phyloP scores from a whole-genome alignment of 257 asterid species.

The Solanum sparsipilum region DNA sequence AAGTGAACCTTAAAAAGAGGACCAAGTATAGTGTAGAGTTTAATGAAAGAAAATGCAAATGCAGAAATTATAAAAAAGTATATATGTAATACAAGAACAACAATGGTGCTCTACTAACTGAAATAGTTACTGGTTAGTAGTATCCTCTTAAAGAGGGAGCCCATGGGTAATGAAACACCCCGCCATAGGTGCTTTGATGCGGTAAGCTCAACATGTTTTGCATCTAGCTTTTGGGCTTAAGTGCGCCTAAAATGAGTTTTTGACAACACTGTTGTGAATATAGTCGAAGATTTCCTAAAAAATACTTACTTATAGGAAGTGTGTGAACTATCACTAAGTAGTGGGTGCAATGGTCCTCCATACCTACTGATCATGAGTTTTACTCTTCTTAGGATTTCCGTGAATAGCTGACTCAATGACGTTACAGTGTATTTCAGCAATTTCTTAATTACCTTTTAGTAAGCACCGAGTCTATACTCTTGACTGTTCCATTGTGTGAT shows the following conservation, averaged over 20 bases:
- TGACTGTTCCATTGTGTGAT: neutral
- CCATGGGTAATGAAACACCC: neutral
- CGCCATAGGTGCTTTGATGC: neutral
- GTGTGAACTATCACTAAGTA: neutral
- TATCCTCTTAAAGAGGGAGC: neutral
- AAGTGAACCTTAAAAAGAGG: neutral
- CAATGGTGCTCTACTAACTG: neutral
- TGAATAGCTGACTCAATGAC: neutral
- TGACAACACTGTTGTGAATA: neutral
- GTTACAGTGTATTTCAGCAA: neutral
- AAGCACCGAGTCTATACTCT: neutral
- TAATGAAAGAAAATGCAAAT: neutral
- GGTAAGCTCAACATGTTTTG: neutral
- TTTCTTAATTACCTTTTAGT: neutral
- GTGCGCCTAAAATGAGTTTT: neutral
- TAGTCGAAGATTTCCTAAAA: neutral
- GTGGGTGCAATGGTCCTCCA: neutral
- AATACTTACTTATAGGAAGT: neutral
- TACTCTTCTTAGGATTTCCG: neutral
- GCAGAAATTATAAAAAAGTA: neutral
- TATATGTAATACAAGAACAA: neutral
- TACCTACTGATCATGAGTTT: neutral
- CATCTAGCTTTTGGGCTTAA: neutral
- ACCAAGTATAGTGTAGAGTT: neutral
- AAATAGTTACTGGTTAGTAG: neutral